Evolutionary conservation across 208 protist species (phyloP).

Genomic region (Leishmania major): DNA sequence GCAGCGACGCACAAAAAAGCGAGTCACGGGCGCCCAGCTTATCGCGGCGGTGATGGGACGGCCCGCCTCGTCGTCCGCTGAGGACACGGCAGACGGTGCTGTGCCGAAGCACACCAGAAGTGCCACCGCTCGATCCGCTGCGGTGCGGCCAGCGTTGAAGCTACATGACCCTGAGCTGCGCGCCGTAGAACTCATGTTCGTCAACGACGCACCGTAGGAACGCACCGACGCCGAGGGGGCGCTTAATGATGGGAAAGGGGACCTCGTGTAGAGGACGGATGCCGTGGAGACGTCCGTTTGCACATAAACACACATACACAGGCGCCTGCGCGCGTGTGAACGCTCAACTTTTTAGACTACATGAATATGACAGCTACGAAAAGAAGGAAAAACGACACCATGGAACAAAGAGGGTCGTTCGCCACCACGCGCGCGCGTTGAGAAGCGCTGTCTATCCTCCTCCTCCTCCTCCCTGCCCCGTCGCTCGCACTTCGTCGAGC

Average conservation of each 20-base stretch:
- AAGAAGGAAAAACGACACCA: neutral
- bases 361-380: neutral
- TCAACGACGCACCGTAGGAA: neutral
- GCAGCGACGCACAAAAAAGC: constrained; percentile 3
- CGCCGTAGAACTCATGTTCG: constrained; percentile 34
- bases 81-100: neutral
- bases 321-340: neutral
- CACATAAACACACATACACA: no score
- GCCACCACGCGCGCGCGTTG: neutral
- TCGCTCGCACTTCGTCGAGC: neutral
- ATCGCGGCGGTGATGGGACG: constrained; percentile 24
- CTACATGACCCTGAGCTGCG: constrained; percentile 28
- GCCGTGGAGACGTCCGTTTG: neutral
- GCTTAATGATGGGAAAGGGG: neutral
- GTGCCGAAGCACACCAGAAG: neutral
- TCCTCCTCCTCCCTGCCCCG: neutral
- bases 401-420: neutral
- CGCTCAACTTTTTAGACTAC: neutral
- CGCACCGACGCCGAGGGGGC: neutral
- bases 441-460: neutral
- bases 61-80: neutral
- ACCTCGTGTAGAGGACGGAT: neutral
- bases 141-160: constrained; percentile 11
- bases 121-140: neutral
- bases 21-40: constrained; percentile 16